Evolutionary conservation across 2,329 filamentous ascomycete genomes (phyloP), one percentile per base, ranked within the genome.

Genomic region (Metarhizium brunneum): DNA sequence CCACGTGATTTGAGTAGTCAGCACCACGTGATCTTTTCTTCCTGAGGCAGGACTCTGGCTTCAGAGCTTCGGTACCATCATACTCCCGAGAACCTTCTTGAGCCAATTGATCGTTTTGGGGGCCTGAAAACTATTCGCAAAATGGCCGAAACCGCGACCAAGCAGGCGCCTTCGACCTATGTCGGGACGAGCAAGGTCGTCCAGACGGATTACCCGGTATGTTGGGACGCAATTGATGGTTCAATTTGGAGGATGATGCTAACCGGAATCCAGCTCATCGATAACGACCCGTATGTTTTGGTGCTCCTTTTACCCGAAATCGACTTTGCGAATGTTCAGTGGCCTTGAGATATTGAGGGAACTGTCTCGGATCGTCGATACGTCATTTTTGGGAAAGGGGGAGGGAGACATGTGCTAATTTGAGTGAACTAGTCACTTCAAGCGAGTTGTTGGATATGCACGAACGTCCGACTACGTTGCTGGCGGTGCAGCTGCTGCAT

Each of bases 211-310:
- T 97, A 89, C 72, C 92, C 92, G 57, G 94, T 97, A 77, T 68
- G 89, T 78, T 55, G 56, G 32, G 54, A 6, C 50, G 16, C 60
- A 53, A 58, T 60, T 61, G 60, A 35, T 50, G 43, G 54, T 57
- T 60, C 60, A 65, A 64, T 61, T 56, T 56, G n/a, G 18, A 53
- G 7, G 38, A 35, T 2, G 13, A 47, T 42, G 45, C 58, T 63
- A 61, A 65, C 56, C 50, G 58, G 57, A 60, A 67, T 68, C 63
- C 76, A 99, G 94, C 88, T 97, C 77, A 97, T 99, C 75, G 94
- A 99, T 79, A 95, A 90, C 78, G 94, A 99, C 75, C 94, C 94
- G 92, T 96, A 92, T 56, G 71, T 71, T 49, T 38, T 14, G 38
- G 4, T 16, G 25, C 38, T 36, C 16, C n/a, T 25, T n/a, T 18